Evolutionary conservation across 1,139 yeast genomes (phyloP).

Genomic region (Hemisphaericaspora xylanilytica): DNA sequence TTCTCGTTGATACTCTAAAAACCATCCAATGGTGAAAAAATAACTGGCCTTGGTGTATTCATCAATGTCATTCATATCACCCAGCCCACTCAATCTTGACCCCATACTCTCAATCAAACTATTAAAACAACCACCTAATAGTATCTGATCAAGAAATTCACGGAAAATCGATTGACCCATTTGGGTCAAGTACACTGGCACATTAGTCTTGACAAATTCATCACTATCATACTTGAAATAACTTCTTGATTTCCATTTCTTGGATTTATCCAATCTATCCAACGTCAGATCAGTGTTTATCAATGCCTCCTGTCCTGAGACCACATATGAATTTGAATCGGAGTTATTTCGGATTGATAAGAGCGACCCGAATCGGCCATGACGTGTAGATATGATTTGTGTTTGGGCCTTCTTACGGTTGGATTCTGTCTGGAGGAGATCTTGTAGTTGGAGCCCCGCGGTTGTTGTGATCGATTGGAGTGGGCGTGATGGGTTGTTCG

Average conservation of each 20-base stretch:
- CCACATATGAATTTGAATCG: conserved; percentile 58
- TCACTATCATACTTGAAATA: conserved; percentile 47
- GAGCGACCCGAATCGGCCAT: conserved; percentile 88
- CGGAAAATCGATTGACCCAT: conserved; percentile 33
- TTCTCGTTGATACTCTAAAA: conserved; percentile 42
- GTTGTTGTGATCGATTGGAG: conserved; percentile 23
- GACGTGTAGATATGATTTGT: conserved; percentile 65
- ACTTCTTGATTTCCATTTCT: conserved; percentile 58
- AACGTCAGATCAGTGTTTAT: conserved; percentile 47
- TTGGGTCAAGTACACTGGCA: conserved; percentile 28
- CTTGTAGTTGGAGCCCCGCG: conserved; percentile 44
- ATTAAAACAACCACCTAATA: conserved; percentile 76
- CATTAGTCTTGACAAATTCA: conserved; percentile 26
- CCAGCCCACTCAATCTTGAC: conserved; percentile 18
- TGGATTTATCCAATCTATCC: conserved; percentile 60
- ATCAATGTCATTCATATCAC: conserved; percentile 29
- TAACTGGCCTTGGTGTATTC: conserved; percentile 46
- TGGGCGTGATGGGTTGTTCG: conserved; percentile 14
- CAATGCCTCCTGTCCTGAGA: conserved; percentile 73
- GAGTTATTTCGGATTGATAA: conserved; percentile 63
- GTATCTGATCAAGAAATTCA: conserved; percentile 51
- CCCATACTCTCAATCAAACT: conserved; percentile 44
- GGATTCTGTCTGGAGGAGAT: conserved; percentile 58
- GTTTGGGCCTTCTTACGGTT: conserved; percentile 49
- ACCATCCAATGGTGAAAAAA: conserved; percentile 71